Evolutionary conservation across 2,329 filamentous ascomycete species (phyloP), one percentile per base, ranked within the genome.

Genomic region (Leptographium lundbergii): DNA sequence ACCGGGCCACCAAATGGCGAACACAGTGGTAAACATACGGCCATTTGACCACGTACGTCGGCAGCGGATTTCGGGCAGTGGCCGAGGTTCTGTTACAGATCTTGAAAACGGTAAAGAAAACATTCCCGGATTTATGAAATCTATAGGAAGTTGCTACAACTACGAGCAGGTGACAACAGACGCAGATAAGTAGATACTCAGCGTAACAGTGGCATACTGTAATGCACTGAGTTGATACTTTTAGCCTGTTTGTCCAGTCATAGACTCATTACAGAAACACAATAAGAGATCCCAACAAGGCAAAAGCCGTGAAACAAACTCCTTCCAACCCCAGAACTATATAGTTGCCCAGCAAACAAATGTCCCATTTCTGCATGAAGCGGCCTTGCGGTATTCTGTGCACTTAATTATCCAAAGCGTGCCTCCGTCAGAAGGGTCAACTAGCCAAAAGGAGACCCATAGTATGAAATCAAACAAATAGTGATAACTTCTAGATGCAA

Each of bases 201-300:
- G 27, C 7, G 27, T 29, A 7, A 29, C 27, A 29, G 27, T 29
- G 4, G 27, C 34, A 19, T 17, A 51, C 10, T 3, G 9, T 24
- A 7, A 32, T 22, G 11, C n/a, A 29, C 52, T 36, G 52, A 13
- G 39, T 29, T 29, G n/a, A 32, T 36, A 24, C 6, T 54, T 53
- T 34, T 11, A 22, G 10, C 29, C 29, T 25, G 34, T 39, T 36
- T 54, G n/a, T 25, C 32, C 34, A 52, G 25, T 52, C 50, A n/a
- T 52, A 19, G 32, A 54, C 48, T 34, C 50, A 25, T 50, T 47
- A 62, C 57, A 52, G 48, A 62, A 36, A 61, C 55, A 34, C 56
- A 60, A 51, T 55, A 58, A 61, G 54, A 55, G 48, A 52, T 52
- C 42, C 58, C 7, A 60, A 61, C 34, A 59, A 61, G 51, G 50